Percentiles rank a stretch among this genome's conserved stretches.
Evolutionary conservation across 768 basidiomycete species (phyloP).

Genomic region (Pleurotus cornucopiae): DNA sequence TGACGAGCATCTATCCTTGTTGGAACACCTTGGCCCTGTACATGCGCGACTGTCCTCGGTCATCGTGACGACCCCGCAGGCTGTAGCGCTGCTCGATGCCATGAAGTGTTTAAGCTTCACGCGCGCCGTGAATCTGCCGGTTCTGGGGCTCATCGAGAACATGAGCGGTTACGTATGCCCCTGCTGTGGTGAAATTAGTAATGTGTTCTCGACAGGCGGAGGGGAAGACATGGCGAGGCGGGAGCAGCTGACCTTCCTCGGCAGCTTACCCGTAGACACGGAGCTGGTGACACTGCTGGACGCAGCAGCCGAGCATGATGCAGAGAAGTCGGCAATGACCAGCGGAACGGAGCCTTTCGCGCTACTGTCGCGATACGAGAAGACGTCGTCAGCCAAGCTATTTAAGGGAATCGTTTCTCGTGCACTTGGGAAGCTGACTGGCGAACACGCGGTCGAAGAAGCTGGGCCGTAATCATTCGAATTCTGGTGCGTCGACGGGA

Average conservation of each 20-base stretch:
- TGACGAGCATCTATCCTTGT: conserved; percentile 93
- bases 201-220: conserved; percentile 92
- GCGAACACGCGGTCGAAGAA: conserved; percentile 12
- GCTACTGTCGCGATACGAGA: conserved; percentile 57
- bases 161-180: conserved; percentile 99
- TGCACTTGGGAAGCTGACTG: neutral
- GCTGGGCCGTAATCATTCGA: neutral
- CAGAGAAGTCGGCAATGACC: conserved; percentile 13
- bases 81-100: conserved; percentile 90
- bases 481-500: too few relatives aligned
- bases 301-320: conserved; percentile 38
- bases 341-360: conserved; percentile 30
- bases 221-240: conserved; percentile 82
- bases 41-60: conserved; percentile 76
- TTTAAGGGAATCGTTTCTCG: conserved; percentile 53
- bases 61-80: conserved; percentile 96
- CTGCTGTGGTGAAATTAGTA: conserved; percentile 92
- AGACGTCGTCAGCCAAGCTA: conserved; percentile 65
- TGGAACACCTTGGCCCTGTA: conserved; percentile 89
- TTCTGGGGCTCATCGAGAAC: conserved; percentile 93
- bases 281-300: conserved; percentile 86
- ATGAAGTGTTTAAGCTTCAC: conserved; percentile 97
- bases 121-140: conserved; percentile 77
- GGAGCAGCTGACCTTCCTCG: conserved; percentile 75
- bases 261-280: conserved; percentile 89